These are phyloP conservation scores for Aspergillus udagawae DNA, from an alignment of 2,329 filamentous ascomycete genomes.

Conservation along the genomic window DNA sequence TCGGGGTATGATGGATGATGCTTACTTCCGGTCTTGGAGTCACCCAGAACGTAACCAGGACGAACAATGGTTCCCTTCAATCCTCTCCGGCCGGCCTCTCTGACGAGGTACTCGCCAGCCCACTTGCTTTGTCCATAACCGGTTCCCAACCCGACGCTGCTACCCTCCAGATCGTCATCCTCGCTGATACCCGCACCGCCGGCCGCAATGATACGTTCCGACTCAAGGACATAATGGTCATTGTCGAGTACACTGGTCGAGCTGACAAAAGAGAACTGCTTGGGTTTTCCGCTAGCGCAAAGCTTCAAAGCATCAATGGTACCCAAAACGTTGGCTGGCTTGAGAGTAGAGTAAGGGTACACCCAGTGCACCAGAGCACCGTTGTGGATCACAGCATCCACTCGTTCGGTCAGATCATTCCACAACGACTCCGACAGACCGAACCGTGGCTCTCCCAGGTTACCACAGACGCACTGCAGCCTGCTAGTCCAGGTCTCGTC, in stretches of 20 bases:
- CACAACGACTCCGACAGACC: slow-evolving; percentile 66
- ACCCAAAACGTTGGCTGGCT: slow-evolving; percentile 71
- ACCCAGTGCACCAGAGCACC: slow-evolving; percentile 79
- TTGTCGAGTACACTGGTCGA: slow-evolving; percentile 81
- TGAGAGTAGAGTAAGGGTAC: slow-evolving; percentile 67
- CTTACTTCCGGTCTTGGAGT: slow-evolving; percentile 58
- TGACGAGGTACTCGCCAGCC: slow-evolving; percentile 68
- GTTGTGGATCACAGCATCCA: slow-evolving; percentile 77
- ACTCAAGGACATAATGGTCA: slow-evolving; percentile 73
- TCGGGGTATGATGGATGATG: slow-evolving; percentile 1
- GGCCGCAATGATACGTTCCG: slow-evolving; percentile 56
- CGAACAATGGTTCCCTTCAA: slow-evolving; percentile 72
- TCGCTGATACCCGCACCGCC: slow-evolving; percentile 67
- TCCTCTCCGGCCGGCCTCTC: slow-evolving; percentile 73
- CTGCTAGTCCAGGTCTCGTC: slow-evolving; percentile 57
- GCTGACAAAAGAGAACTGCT: slow-evolving; percentile 75
- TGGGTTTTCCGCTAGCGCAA: slow-evolving; percentile 72
- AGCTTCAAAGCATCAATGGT: slow-evolving; percentile 73
- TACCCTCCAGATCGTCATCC: slow-evolving; percentile 72
- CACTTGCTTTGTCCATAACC: slow-evolving; percentile 93
- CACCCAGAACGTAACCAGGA: slow-evolving; percentile 80
- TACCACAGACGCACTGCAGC: slow-evolving; percentile 66
- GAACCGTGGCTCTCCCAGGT: slow-evolving; percentile 67
- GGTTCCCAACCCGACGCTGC: slow-evolving; percentile 70
- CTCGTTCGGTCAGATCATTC: slow-evolving; percentile 60